A percentile compares a stretch with the other conserved stretches of the same genome.
phyloP scores from a whole-genome alignment of 768 basidiomycete genomes.

The Dictyophora rubrovolvata region DNA sequence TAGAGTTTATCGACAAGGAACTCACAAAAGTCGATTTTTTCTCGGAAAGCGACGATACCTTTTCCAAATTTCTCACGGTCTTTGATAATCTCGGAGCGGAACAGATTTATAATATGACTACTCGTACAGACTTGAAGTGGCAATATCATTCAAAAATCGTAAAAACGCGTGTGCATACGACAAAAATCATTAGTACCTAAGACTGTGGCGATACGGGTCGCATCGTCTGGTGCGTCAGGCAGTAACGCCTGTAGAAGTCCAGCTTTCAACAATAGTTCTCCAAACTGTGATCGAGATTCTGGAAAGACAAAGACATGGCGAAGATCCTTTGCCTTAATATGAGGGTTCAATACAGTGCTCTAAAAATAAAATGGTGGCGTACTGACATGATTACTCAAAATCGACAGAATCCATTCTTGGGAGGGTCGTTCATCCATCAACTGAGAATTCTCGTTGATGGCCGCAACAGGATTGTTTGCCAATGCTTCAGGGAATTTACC shows the following conservation, averaged over 20 bases:
- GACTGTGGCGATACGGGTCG: neutral
- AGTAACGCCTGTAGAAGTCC: slow-evolving; percentile 25
- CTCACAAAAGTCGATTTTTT: neutral
- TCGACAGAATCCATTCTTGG: slow-evolving; percentile 35
- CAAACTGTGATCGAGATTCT: slow-evolving; percentile 59
- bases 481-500: slow-evolving; percentile 11
- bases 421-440: neutral
- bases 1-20: neutral
- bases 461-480: slow-evolving; percentile 10
- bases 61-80: neutral
- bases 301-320: slow-evolving; percentile 59
- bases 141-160: neutral
- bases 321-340: slow-evolving; percentile 42
- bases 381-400: slow-evolving; percentile 54
- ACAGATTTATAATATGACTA: neutral
- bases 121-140: no score
- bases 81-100: neutral
- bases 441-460: slow-evolving; percentile 1
- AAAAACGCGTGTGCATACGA: neutral
- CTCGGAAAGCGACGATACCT: neutral
- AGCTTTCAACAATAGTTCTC: slow-evolving; percentile 41
- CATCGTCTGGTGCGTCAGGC: neutral
- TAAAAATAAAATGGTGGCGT: slow-evolving; percentile 1
- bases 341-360: slow-evolving; percentile 2
- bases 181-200: slow-evolving; percentile 1